A percentile compares a stretch with the other conserved stretches of the same genome.
Conservation (phyloP, 2,329 filamentous ascomycete species). For the Arthrocladium fulminans region DNA sequence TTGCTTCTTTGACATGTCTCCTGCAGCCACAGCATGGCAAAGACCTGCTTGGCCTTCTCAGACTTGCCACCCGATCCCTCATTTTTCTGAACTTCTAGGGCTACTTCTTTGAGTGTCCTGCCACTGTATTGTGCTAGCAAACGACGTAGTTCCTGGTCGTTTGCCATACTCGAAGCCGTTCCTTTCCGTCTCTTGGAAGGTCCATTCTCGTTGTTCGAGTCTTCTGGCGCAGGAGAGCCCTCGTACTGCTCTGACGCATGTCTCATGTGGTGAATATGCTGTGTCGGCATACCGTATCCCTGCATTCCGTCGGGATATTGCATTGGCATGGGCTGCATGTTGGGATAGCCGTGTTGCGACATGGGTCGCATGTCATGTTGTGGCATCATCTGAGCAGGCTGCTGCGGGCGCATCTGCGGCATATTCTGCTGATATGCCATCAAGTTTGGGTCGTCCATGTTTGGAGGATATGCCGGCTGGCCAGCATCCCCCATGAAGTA, state of each 20-base stretch:
- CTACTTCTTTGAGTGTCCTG: conserved; percentile 39
- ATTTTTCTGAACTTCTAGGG: conserved; percentile 40
- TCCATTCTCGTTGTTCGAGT: conserved; percentile 34
- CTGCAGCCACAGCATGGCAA: conserved; percentile 44
- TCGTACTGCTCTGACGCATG: conserved; percentile 25
- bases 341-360: conserved; percentile 18
- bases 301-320: conserved; percentile 32
- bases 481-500: conserved; percentile 17
- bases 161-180: conserved; percentile 39
- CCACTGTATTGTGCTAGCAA: conserved; percentile 40
- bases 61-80: conserved; percentile 42
- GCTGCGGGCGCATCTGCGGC: conserved; percentile 6
- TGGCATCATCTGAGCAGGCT: neutral
- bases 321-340: conserved; percentile 29
- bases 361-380: conserved; percentile 20
- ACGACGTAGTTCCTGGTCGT: conserved; percentile 41
- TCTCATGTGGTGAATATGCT: conserved; percentile 27
- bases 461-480: conserved; percentile 6
- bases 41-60: conserved; percentile 45
- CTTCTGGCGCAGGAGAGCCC: conserved; percentile 33
- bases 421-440: conserved; percentile 15
- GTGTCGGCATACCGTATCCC: conserved; percentile 29
- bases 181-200: conserved; percentile 35
- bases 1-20: conserved; percentile 40
- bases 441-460: conserved; percentile 9